Evolutionary conservation across 2,329 filamentous ascomycete genomes (phyloP).

Genomic region (Colletotrichum lini): DNA sequence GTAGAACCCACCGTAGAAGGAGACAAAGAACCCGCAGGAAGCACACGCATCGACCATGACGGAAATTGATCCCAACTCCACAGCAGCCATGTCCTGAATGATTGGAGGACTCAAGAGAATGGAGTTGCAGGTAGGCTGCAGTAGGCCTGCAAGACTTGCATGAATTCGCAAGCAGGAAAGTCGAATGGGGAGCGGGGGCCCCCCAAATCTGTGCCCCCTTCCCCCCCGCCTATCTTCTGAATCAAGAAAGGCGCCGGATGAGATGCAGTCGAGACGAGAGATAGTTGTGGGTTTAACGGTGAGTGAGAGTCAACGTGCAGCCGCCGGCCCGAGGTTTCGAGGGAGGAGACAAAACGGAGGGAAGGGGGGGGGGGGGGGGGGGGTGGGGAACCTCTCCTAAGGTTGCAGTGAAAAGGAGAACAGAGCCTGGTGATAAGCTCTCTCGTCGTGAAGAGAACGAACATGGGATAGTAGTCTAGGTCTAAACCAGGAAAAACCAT

Average conservation of each 20-base stretch:
- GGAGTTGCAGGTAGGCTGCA: not conserved
- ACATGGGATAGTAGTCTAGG: not conserved
- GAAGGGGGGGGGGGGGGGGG: too few relatives aligned
- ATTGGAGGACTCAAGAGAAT: not conserved
- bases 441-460: not conserved
- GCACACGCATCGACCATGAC: not conserved
- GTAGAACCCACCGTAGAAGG: not conserved
- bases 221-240: not conserved
- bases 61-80: not conserved
- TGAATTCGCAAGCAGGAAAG: not conserved
- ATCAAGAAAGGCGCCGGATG: not conserved
- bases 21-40: too few relatives aligned
- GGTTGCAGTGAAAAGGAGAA: slow-evolving; percentile 1
- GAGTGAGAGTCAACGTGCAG: not conserved
- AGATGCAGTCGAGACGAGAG: not conserved
- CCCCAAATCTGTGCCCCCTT: too few relatives aligned
- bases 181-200: not conserved
- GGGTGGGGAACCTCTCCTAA: not conserved
- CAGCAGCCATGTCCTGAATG: not conserved
- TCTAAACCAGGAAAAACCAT: not conserved
- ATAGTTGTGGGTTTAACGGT: not conserved
- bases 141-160: not conserved
- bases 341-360: not conserved
- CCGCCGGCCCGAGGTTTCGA: not conserved
- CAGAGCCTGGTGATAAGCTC: not conserved